Evolutionary conservation across 345 rosid genomes (phyloP), one percentile per base, ranked within the genome.

Genomic region (Atalantia buxifolia): DNA sequence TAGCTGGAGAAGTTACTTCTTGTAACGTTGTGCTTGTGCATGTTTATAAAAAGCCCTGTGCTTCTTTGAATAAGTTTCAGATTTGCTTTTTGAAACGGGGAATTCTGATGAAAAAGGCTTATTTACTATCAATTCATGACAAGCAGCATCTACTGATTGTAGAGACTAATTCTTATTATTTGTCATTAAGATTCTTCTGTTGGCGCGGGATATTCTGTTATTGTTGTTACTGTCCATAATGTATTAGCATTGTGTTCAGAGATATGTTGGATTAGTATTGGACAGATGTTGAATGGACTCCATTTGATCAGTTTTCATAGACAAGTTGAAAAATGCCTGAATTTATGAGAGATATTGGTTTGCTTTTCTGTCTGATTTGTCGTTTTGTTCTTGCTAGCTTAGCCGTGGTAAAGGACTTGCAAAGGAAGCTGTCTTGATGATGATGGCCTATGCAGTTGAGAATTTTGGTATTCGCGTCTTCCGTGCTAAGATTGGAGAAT

Each of bases 401-500:
- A 92, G 99, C 86, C 97, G 92, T 74, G 97, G 97, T 78, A 94
- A 94, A 87, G 97, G 98, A 80, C 83, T 96, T 50, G 95, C 97
- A 74, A 92, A 96, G 89, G 99, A 89, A 85, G 80, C 98, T 48
- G 93, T 92, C 40, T 74, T 90, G 85, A 84, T 89, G 87, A 96
- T 94, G 98, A 94, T 94, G 98, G 93, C 87, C 83, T 90, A 91
- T 83, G 90, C 95, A 36, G 78, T 90, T 69, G 83, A 89, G 79
- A 85, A 76, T 79, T 88, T 89, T 66, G 91, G 88, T 84, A 90
- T 90, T 79, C 90, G 82, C 66, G 57, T 81, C 67, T 94, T 94
- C 75, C 84, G 90, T 67, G 93, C 84, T 63, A 96, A 96, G 81
- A 90, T 96, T 84, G 98, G 95, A 77, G 95, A 94, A 76, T 87